Base-by-base conservation (phyloP, 495 filamentous ascomycete genomes). In the Penicillium roqueforti region DNA sequence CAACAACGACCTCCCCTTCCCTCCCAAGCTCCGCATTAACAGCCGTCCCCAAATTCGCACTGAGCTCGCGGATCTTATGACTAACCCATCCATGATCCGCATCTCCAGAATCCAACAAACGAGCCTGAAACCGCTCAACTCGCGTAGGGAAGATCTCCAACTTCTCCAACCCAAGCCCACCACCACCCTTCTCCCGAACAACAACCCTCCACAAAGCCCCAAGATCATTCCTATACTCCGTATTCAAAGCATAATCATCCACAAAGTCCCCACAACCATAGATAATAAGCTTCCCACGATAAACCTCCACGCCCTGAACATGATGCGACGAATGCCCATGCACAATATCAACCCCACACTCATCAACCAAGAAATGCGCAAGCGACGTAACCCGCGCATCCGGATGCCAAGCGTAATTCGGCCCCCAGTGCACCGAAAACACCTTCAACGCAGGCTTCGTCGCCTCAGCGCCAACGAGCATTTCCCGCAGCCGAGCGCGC, bases 261-360 rank as follows among this genome's bases (percentile, higher is more conserved):
- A 76, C 71, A 54, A 75, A 76, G 56, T 76, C 71, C 1, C 73
- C 74, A 54, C 73, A 76, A 0, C 74, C 73, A 29, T 76, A 76
- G 3, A 76, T 68, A 32, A 76, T 68, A 9, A 76, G 14, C 44
- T 63, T 68, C 0, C 71, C 67, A 1, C 46, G 61, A 41, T 72
- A 72, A 14, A 57, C 48, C 54, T 76, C 73, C 8, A 74, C 72
- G 0, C 74, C 74, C 57, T 76, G 74, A 0, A 73, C 51, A 66
- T 76, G 74, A 58, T 76, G 74, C 20, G 67, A 66, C 20, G 73
- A 76, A 46, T 75, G 71, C 0, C 73, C 74, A 48, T 76, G 73
- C 18, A 76, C 61, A 29, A 76, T 69, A 57, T 76, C 74, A 1
- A 76, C 66, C 1, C 59, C 71, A 40, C 73, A 73, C 54, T 73